These are phyloP conservation scores for Combretum micranthum DNA, from an alignment of 345 rosid species.

Conservation along the genomic window DNA sequence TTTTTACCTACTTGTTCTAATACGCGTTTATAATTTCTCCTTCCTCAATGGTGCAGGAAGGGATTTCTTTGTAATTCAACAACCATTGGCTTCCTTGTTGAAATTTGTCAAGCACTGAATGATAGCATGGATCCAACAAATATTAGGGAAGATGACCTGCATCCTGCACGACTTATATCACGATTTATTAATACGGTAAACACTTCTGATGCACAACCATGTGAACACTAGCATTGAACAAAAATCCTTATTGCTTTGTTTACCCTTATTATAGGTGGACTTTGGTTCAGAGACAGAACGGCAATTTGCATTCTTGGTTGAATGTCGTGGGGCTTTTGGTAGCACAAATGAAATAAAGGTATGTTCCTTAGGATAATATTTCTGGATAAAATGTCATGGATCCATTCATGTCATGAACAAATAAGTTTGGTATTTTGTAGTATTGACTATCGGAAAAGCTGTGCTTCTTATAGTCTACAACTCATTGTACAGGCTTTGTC, in stretches of 20 bases:
- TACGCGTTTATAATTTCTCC: no score
- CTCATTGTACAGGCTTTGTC: no score
- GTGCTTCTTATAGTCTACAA: no score
- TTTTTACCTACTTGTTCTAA: no score
- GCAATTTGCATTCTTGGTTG: constrained; percentile 69
- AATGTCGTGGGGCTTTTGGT: constrained; percentile 76
- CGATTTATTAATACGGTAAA: constrained; percentile 71
- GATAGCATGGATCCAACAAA: constrained; percentile 48
- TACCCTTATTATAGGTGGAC: constrained; percentile 47
- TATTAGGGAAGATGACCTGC: constrained; percentile 67
- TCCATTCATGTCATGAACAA: no score
- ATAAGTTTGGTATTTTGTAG: no score
- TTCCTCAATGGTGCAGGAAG: constrained; percentile 34
- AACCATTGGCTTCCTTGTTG: constrained; percentile 62
- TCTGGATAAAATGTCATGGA: not conserved
- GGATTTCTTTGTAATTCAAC: constrained; percentile 46
- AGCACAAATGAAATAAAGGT: constrained; percentile 70
- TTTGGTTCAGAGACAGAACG: constrained; percentile 56
- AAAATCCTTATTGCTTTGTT: constrained; percentile 16
- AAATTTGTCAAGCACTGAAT: constrained; percentile 61
- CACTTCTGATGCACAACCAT: not conserved
- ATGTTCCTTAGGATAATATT: constrained; percentile 4
- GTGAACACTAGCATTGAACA: constrained; percentile 12
- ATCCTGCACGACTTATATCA: constrained; percentile 48
- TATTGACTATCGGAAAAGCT: no score